These are phyloP conservation scores for Gracilaria gracilis DNA, from an alignment of 23 red algal species.

Conservation along the genomic window DNA sequence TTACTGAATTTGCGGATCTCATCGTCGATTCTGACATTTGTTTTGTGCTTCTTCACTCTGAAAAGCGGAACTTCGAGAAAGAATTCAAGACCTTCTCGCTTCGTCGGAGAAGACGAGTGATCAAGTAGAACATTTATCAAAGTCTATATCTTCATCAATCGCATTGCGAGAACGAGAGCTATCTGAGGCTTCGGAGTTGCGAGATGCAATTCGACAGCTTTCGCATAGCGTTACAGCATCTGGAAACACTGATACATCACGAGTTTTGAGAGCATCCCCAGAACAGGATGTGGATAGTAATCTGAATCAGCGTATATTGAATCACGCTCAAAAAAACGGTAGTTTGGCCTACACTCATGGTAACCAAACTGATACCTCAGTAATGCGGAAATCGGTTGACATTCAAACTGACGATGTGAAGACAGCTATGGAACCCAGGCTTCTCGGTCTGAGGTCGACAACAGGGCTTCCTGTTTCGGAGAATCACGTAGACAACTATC, in stretches of 20 bases:
- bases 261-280: not conserved
- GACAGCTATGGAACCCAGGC: not conserved
- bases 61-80: constrained; percentile 53
- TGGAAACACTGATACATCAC: constrained; percentile 24
- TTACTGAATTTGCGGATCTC: not conserved
- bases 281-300: not conserved
- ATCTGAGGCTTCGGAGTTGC: constrained; percentile 54
- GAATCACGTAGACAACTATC: not conserved
- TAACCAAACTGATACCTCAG: constrained; percentile 28
- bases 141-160: constrained; percentile 47
- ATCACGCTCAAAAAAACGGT: constrained; percentile 40
- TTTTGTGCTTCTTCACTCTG: not conserved
- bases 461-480: constrained; percentile 1
- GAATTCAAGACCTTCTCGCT: constrained; percentile 52
- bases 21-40: not conserved
- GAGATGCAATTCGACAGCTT: constrained; percentile 64
- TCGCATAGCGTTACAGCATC: constrained; percentile 60
- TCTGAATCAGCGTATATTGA: constrained; percentile 29
- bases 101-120: constrained; percentile 44
- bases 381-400: constrained; percentile 28
- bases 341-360: constrained; percentile 51
- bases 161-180: constrained; percentile 28
- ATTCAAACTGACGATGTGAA: constrained; percentile 32
- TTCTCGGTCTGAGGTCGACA: not conserved
- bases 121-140: constrained; percentile 49